Evolutionary conservation across 371 early-diverging fungal genomes (phyloP).

Genomic region (Vittaforma corneae): DNA sequence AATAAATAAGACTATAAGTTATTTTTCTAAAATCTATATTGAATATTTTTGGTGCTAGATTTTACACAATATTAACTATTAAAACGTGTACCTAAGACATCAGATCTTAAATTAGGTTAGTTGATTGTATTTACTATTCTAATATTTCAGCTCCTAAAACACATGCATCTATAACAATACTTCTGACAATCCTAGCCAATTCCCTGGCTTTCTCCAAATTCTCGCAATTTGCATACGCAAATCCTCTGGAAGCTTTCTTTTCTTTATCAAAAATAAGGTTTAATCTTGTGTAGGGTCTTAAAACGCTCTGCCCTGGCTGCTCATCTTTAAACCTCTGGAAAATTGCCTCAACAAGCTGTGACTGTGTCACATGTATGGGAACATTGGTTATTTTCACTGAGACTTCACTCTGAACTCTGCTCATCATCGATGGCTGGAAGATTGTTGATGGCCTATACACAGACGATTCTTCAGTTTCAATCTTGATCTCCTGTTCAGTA

Average conservation of each 20-base stretch:
- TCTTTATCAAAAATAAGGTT: slow-evolving; percentile 21
- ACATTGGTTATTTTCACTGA: slow-evolving; percentile 19
- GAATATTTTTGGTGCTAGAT: too few relatives aligned
- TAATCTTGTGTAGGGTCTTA: background rate
- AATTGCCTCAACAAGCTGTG: background rate
- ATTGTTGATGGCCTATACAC: background rate
- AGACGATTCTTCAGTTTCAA: background rate
- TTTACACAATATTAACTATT: too few relatives aligned
- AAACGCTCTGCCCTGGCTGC: background rate
- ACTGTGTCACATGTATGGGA: background rate
- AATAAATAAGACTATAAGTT: too few relatives aligned
- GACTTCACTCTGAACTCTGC: background rate
- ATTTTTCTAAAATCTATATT: too few relatives aligned
- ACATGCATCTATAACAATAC: slow-evolving; percentile 5
- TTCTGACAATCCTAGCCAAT: background rate
- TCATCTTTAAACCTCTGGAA: background rate
- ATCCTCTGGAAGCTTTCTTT: background rate
- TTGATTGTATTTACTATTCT: too few relatives aligned
- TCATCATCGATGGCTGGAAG: background rate
- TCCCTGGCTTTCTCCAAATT: slow-evolving; percentile 14
- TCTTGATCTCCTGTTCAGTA: background rate
- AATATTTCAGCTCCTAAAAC: slow-evolving; percentile 7
- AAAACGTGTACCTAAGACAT: too few relatives aligned
- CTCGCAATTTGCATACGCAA: slow-evolving; percentile 9
- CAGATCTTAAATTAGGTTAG: too few relatives aligned